Evolutionary conservation across 148 eudicot species (phyloP).

Genomic region (Chenopodium album): DNA sequence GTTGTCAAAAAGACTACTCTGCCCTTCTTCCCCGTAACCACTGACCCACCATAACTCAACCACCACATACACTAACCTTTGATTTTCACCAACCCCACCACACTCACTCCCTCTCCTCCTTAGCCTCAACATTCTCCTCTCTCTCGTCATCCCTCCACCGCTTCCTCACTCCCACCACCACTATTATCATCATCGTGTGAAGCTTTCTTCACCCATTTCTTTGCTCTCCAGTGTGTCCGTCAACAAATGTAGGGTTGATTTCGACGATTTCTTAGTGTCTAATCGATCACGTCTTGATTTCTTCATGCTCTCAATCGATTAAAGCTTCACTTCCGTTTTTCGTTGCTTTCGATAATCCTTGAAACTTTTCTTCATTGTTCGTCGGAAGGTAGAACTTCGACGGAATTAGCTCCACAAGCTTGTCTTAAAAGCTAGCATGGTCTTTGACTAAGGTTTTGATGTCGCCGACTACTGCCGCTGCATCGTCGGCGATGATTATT

Average conservation of each 20-base stretch:
- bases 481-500: slow-evolving; percentile 9
- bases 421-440: slow-evolving; percentile 64
- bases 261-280: slow-evolving; percentile 52
- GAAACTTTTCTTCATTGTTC: slow-evolving; percentile 50
- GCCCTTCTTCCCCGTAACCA: too few relatives aligned
- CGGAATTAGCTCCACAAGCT: slow-evolving; percentile 62
- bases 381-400: slow-evolving; percentile 64
- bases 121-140: slow-evolving; percentile 23
- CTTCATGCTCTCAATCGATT: slow-evolving; percentile 53
- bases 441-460: slow-evolving; percentile 42
- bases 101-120: background rate
- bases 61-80: too few relatives aligned
- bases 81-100: too few relatives aligned
- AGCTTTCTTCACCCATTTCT: slow-evolving; percentile 6
- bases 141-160: slow-evolving; percentile 14
- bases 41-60: too few relatives aligned
- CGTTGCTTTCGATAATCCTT: slow-evolving; percentile 57
- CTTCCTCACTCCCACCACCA: slow-evolving; percentile 33
- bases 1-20: too few relatives aligned
- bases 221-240: slow-evolving; percentile 34
- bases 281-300: slow-evolving; percentile 54
- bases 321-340: slow-evolving; percentile 51
- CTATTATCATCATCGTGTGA: background rate
- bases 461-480: slow-evolving; percentile 21
- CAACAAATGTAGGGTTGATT: slow-evolving; percentile 45